These are phyloP conservation scores for Aureobasidium leucospermi DNA, from an alignment of 2,329 filamentous ascomycete genomes.

Conservation along the genomic window DNA sequence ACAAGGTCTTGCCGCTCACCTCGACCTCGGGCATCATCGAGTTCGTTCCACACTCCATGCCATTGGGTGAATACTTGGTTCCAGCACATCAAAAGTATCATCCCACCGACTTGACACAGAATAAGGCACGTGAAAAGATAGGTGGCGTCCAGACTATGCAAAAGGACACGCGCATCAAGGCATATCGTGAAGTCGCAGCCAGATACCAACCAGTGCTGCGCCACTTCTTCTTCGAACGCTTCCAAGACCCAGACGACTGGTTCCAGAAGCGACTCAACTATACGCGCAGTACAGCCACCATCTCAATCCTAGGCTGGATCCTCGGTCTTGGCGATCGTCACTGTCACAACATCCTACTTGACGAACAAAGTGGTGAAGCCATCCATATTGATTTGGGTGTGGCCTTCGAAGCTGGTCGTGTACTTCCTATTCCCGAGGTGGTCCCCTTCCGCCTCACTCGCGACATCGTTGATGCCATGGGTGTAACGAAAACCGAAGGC, in stretches of 20 bases:
- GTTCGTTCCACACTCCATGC: slow-evolving; percentile 89
- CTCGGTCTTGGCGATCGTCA: slow-evolving; percentile 90
- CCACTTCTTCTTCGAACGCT: slow-evolving; percentile 96
- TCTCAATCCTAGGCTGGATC: slow-evolving; percentile 90
- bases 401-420: slow-evolving; percentile 90
- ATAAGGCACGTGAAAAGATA: slow-evolving; percentile 73
- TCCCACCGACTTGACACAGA: slow-evolving; percentile 72
- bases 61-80: slow-evolving; percentile 85
- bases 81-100: slow-evolving; percentile 83
- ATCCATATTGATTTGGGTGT: slow-evolving; percentile 97
- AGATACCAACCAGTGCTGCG: slow-evolving; percentile 88
- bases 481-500: slow-evolving; percentile 87
- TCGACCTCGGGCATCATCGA: slow-evolving; percentile 86
- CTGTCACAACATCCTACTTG: slow-evolving; percentile 92
- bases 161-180: slow-evolving; percentile 62
- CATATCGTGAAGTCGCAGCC: slow-evolving; percentile 70
- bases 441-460: slow-evolving; percentile 92
- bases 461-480: slow-evolving; percentile 96
- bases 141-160: slow-evolving; percentile 62
- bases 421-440: slow-evolving; percentile 90
- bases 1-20: slow-evolving; percentile 90
- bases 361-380: slow-evolving; percentile 81
- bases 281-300: slow-evolving; percentile 84
- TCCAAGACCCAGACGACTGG: slow-evolving; percentile 92
- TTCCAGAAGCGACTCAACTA: slow-evolving; percentile 84